These are phyloP conservation scores for Termitomyces sp. DNA, from an alignment of 768 basidiomycete species.

Conservation along the genomic window DNA sequence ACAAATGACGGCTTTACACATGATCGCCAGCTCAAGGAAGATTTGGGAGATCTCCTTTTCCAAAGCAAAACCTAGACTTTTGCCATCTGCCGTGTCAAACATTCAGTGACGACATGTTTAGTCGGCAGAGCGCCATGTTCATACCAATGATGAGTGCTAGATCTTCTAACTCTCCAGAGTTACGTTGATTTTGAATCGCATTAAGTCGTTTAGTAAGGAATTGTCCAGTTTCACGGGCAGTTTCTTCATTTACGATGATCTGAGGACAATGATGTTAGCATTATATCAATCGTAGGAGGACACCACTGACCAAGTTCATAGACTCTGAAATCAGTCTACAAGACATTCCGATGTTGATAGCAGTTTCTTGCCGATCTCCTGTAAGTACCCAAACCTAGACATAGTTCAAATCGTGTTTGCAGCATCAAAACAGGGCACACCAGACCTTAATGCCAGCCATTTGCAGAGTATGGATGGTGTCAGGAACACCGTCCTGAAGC, in stretches of 20 bases:
- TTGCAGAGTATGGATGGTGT: conserved; percentile 95
- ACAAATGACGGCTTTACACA: conserved; percentile 99
- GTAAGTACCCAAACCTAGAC: conserved; percentile 92
- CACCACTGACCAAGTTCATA: conserved; percentile 84
- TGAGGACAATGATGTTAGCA: conserved; percentile 24
- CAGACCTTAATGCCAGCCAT: conserved; percentile 94
- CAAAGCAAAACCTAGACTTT: conserved; percentile 87
- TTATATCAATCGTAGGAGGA: background rate
- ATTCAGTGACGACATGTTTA: conserved; percentile 5
- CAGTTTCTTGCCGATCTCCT: conserved; percentile 97
- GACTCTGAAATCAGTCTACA: conserved; percentile 96
- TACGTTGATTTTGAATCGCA: conserved; percentile 92
- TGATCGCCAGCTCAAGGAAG: conserved; percentile 91
- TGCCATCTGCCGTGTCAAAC: conserved; percentile 63
- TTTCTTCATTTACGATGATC: conserved; percentile 95
- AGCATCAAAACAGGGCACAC: background rate
- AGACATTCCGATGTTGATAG: conserved; percentile 98
- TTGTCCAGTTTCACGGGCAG: conserved; percentile 72
- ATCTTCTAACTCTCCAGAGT: conserved; percentile 89
- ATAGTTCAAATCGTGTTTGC: background rate
- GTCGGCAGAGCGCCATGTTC: background rate
- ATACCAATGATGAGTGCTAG: conserved; percentile 90
- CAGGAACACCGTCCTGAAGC: conserved; percentile 96
- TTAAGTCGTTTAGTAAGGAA: conserved; percentile 84
- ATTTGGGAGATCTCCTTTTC: conserved; percentile 88